Evolutionary conservation across 2,329 filamentous ascomycete species (phyloP), one percentile per base, ranked within the genome.

Genomic region (Alternaria solani): DNA sequence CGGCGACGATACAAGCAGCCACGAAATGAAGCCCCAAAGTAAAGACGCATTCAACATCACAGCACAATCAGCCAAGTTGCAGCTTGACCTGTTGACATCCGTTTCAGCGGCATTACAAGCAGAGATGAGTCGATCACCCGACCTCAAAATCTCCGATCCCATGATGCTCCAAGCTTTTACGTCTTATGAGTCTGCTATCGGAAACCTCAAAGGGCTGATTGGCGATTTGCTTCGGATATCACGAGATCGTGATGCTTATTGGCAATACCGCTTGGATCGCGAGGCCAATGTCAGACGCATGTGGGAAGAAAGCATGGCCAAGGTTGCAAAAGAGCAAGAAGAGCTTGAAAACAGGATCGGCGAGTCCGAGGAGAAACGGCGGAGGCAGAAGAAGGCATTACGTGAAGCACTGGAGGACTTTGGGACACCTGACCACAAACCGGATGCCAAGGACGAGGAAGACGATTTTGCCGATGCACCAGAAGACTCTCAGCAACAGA

Each of bases 301-400:
- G 88, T 99, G 95, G 95, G 95, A 99, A 80, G 95, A 99, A 73
- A 98, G 94, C 79, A 77, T 99, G 95, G 93, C 95, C 9, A 89
- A 94, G 71, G 91, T 99, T n/a, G 95, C 94, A 18, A 89, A 88
- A 57, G 95, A 99, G 77, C 95, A 99, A 71, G 95, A 98, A 79
- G 87, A 93, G 52, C 85, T 99, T 1, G 93, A 98, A 75, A 92
- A 88, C 36, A 90, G 89, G 59, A 91, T 97, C 62, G 93, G 92
- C 44, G 92, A 97, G 78, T 92, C 93, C 1, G 94, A 98, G 77
- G 87, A 91, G 74, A 98, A 96, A 83, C 88, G 93, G 58, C 94
- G 91, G 76, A 86, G 91, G 64, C 95, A 95, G 4, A 98, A 97
- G 83, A 89, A 90, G 64, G 94, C 93, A 2, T 85, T 99, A 25